Base-by-base conservation (phyloP, 768 basidiomycete genomes). In the Suillus placidus region DNA sequence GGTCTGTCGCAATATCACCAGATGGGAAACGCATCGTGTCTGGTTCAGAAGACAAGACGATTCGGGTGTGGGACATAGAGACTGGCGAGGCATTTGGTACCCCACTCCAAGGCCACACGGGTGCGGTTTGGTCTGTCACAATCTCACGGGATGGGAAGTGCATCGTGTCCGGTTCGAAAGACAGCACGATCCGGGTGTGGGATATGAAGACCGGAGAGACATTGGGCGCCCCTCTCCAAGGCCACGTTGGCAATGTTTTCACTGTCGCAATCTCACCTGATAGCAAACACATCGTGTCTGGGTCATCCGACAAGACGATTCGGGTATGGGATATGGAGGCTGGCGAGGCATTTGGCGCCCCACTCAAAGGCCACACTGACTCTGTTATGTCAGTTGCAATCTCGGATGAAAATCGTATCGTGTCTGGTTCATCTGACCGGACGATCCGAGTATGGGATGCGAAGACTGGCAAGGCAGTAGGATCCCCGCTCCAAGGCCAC, bases 171-270 rank as follows among this genome's bases (percentile, higher is more conserved):
- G 62, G 56, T 30, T 68, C 68, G 2, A n/a, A 8, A 2, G 68
- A 69, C 58, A 20, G 7, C 7, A 65, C 67, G 1, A 42, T 69
- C 9, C 60, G 68, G 18, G 14, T 69, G 26, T 69, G 68, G 68
- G 40, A 75, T 35, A 35, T 62, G 61, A 61, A 49, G 10, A 75
- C 71, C 35, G 38, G 62, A 4, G 68, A 68, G 26, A 65, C 69
- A 10, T 54, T 77, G 64, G 57, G 47, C 54, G 69, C 65, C 1
- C 68, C 66, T 2, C 69, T 68, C n/a, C 13, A 7, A 26, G 67
- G 60, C 0, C 67, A 68, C 55, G 32, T 4, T 14, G 26, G n/a
- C 5, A 1, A 0, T 0, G 6, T 64, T n/a, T 6, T 1, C 2
- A 40, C 63, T 3, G 56, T 64, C 20, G 55, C 56, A 18, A 43